A percentile compares a stretch with the other conserved stretches of the same genome.
phyloP scores from a whole-genome alignment of 106 monocot species.

The Triglochin maritima region DNA sequence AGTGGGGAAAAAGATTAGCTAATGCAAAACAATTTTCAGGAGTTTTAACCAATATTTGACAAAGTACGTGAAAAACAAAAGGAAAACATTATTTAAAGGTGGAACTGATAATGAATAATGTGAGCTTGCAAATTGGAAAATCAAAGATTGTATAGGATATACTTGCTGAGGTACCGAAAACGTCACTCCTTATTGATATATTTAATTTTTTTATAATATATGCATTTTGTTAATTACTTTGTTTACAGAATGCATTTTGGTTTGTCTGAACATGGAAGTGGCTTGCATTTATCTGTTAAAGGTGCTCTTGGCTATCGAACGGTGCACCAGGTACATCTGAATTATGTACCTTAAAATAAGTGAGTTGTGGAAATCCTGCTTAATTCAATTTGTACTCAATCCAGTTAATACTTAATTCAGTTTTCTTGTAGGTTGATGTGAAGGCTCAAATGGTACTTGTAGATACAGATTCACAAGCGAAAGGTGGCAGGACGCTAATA shows the following conservation, averaged over 20 bases:
- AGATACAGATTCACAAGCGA: slow-evolving; percentile 25
- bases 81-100: too few relatives aligned
- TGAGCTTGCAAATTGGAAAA: too few relatives aligned
- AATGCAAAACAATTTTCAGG: too few relatives aligned
- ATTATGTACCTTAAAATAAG: background rate
- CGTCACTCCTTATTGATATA: too few relatives aligned
- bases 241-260: slow-evolving; percentile 45
- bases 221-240: background rate
- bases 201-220: background rate
- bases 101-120: too few relatives aligned
- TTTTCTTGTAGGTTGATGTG: slow-evolving; percentile 54
- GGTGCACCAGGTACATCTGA: slow-evolving; percentile 61
- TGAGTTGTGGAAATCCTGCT: background rate
- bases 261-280: slow-evolving; percentile 56
- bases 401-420: background rate
- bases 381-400: too few relatives aligned
- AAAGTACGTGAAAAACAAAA: too few relatives aligned
- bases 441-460: slow-evolving; percentile 86
- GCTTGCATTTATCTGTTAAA: slow-evolving; percentile 53
- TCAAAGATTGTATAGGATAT: too few relatives aligned
- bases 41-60: too few relatives aligned
- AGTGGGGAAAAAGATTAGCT: too few relatives aligned
- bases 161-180: too few relatives aligned
- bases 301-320: slow-evolving; percentile 90
- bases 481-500: slow-evolving; percentile 5